These are phyloP conservation scores for Xylaria sp. DNA, from an alignment of 2,329 filamentous ascomycete genomes.

Conservation along the genomic window DNA sequence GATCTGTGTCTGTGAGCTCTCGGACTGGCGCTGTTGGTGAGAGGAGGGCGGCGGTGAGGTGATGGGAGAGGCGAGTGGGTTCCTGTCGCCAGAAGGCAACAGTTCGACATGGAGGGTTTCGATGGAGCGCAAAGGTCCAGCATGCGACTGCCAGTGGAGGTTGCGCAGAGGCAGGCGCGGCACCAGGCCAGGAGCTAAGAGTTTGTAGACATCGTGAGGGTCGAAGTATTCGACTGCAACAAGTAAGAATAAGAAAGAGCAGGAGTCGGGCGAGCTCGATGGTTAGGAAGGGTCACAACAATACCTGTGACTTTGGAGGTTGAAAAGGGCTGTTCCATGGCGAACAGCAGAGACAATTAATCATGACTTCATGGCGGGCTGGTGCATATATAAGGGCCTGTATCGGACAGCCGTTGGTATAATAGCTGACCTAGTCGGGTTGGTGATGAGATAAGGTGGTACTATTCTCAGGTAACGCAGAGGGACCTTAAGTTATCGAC, in stretches of 20 bases:
- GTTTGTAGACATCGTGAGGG: constrained; percentile 84
- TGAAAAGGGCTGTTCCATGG: constrained; percentile 71
- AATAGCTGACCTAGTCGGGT: neutral
- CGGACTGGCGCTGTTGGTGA: constrained; percentile 32
- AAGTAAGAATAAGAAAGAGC: constrained; percentile 26
- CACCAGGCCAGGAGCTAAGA: constrained; percentile 78
- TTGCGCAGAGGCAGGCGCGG: constrained; percentile 85
- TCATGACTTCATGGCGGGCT: constrained; percentile 41
- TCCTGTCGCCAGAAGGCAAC: constrained; percentile 61
- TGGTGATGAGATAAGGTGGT: neutral
- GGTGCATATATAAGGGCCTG: neutral
- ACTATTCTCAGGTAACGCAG: too few relatives aligned
- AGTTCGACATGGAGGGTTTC: constrained; percentile 90
- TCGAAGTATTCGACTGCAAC: constrained; percentile 90
- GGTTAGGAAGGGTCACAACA: constrained; percentile 25
- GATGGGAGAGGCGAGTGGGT: constrained; percentile 45
- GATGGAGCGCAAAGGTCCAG: constrained; percentile 89
- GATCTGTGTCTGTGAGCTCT: constrained; percentile 64
- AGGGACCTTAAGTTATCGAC: too few relatives aligned
- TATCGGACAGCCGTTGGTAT: neutral
- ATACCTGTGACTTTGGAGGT: constrained; percentile 80
- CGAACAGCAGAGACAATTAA: constrained; percentile 43
- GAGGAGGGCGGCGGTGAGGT: constrained; percentile 43
- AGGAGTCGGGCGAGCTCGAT: neutral
- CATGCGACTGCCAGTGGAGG: constrained; percentile 95